Percentiles rank a stretch among this genome's conserved stretches.
Conservation (phyloP, 306 rosid genomes). For the Chamaecrista fasciculata region DNA sequence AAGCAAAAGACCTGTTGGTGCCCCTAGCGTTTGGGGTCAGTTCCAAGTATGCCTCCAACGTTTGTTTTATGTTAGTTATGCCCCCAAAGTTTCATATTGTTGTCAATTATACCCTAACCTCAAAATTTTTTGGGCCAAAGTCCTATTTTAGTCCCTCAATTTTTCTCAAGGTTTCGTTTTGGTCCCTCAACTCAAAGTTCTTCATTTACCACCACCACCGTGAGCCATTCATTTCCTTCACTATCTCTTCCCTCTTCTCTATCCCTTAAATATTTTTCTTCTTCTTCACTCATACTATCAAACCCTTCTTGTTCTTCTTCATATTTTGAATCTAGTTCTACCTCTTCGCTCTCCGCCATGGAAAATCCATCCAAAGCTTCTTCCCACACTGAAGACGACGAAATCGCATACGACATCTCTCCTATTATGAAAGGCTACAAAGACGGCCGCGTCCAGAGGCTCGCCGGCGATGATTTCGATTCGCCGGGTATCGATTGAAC, state of each 20-base stretch:
- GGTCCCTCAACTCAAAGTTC: too few relatives aligned
- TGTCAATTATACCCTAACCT: too few relatives aligned
- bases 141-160: too few relatives aligned
- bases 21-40: too few relatives aligned
- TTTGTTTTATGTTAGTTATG: too few relatives aligned
- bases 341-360: slow-evolving; percentile 30
- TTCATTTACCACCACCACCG: neutral
- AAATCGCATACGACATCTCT: slow-evolving; percentile 40
- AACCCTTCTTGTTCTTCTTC: neutral
- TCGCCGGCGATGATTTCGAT: slow-evolving; percentile 35
- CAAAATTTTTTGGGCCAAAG: too few relatives aligned
- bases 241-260: slow-evolving; percentile 14
- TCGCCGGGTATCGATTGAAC: slow-evolving; percentile 44
- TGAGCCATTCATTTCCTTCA: slow-evolving; percentile 7
- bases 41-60: too few relatives aligned
- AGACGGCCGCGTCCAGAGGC: slow-evolving; percentile 55
- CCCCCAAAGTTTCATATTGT: too few relatives aligned
- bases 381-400: neutral
- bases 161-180: too few relatives aligned
- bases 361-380: slow-evolving; percentile 22
- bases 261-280: too few relatives aligned
- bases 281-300: too few relatives aligned
- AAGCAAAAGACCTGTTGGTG: too few relatives aligned
- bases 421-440: slow-evolving; percentile 59
- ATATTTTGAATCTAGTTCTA: neutral